Percentiles rank a stretch among this genome's conserved stretches.
phyloP scores from a whole-genome alignment of 1,284 basidiomycete genomes.

The Marasmius sp. region DNA sequence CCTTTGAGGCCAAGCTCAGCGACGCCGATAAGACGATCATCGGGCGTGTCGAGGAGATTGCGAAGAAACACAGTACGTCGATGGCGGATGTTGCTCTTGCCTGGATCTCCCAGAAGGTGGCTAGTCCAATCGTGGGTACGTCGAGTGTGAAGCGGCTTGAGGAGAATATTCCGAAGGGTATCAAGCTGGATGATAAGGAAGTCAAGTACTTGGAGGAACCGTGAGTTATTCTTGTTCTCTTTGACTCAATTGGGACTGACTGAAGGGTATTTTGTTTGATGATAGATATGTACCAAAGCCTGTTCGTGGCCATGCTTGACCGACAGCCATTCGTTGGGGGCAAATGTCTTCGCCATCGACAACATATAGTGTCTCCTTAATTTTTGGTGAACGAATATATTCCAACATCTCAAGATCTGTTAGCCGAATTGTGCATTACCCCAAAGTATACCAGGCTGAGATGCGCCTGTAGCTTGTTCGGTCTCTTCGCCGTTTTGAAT shows the following conservation, averaged over 20 bases:
- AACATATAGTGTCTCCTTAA: no score
- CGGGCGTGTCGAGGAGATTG: conserved; percentile 4
- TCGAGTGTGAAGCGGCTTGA: conserved; percentile 23
- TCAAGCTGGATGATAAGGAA: conserved; percentile 26
- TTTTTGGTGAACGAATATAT: no score
- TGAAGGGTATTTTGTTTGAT: background rate
- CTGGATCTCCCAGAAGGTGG: conserved; percentile 14
- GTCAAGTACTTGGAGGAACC: conserved; percentile 26
- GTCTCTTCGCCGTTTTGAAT: no score
- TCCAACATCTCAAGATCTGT: no score
- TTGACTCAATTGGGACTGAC: background rate
- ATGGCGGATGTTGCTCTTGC: conserved; percentile 13
- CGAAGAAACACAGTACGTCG: background rate
- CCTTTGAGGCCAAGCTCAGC: background rate
- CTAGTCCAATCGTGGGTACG: conserved; percentile 19
- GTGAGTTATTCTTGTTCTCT: conserved; percentile 13
- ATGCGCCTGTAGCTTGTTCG: no score
- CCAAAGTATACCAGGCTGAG: no score
- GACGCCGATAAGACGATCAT: conserved; percentile 6
- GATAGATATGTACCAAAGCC: background rate
- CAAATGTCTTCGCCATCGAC: no score
- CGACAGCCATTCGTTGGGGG: no score
- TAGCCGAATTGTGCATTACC: no score
- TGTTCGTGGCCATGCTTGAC: background rate
- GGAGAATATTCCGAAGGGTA: conserved; percentile 20